Percentiles rank a stretch among this genome's conserved stretches.
phyloP scores from a whole-genome alignment of 306 rosid genomes.

The Inga leiocalycina region DNA sequence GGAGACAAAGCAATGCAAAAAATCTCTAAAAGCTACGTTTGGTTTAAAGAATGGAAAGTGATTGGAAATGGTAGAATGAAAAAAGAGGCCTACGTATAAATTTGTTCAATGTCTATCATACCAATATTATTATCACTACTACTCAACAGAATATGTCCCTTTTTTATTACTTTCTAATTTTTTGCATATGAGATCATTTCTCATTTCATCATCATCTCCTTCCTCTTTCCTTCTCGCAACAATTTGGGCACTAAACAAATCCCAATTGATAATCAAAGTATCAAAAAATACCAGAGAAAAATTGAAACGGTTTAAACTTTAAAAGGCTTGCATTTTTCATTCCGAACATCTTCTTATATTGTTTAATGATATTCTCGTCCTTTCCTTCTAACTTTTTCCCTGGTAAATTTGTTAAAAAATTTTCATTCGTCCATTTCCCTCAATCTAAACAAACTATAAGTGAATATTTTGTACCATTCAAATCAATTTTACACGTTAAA shows the following conservation, averaged over 20 bases:
- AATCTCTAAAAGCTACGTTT: no score
- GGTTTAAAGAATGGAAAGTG: no score
- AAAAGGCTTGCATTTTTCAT: constrained; percentile 59
- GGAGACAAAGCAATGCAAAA: no score
- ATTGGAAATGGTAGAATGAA: no score
- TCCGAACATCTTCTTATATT: constrained; percentile 71
- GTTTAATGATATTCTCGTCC: not conserved
- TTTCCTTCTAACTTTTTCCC: no score
- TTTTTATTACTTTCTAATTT: not conserved
- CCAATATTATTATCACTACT: not conserved
- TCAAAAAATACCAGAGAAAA: not conserved
- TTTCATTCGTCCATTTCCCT: no score
- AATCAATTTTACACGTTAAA: no score
- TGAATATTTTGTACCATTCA: no score
- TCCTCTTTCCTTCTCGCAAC: not conserved
- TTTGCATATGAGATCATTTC: not conserved
- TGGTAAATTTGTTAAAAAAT: no score
- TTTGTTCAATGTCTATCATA: not conserved
- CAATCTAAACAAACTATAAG: no score
- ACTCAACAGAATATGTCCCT: not conserved
- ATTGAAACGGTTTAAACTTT: constrained; percentile 13
- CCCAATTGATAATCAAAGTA: not conserved
- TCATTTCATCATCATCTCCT: not conserved
- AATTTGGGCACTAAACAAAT: not conserved
- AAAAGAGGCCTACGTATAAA: not conserved